Conservation (phyloP, 78 protist genomes). For the Neovahlkampfia damariscottae region DNA sequence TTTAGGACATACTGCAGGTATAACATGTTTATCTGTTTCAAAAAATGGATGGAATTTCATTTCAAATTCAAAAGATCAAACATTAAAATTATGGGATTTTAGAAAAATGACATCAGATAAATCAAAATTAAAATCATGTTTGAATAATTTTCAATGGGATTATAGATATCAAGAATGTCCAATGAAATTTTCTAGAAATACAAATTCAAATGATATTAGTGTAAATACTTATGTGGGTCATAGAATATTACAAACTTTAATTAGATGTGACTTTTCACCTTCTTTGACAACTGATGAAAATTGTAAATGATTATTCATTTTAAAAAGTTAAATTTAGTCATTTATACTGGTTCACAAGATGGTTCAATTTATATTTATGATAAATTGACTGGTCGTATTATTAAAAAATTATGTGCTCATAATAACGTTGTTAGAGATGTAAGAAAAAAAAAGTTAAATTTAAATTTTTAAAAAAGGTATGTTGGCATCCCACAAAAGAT, state of each 20-base stretch:
- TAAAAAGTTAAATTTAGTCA: too few species aligned
- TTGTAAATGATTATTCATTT: too few species aligned
- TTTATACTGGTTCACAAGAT: conserved; percentile 46
- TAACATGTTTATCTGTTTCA: conserved; percentile 39
- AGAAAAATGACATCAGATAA: conserved; percentile 30
- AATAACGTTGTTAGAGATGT: conserved; percentile 19
- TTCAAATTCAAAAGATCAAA: conserved; percentile 53
- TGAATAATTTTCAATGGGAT: too few species aligned
- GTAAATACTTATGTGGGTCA: conserved; percentile 50
- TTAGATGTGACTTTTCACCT: conserved; percentile 57
- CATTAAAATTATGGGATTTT: conserved; percentile 66
- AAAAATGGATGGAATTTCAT: conserved; percentile 50
- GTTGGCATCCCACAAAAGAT: too few species aligned
- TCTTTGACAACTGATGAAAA: conserved; percentile 54
- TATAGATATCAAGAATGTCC: conserved; percentile 11
- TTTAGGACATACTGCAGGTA: conserved; percentile 47
- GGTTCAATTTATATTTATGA: conserved; percentile 34
- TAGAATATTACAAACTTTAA: conserved; percentile 39
- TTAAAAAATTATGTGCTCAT: background rate
- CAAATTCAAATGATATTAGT: conserved; percentile 15
- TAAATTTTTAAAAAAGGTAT: too few species aligned
- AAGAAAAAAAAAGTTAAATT: too few species aligned
- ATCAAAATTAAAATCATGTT: too few species aligned
- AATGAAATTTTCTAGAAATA: background rate
- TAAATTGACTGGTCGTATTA: background rate